Conservation (phyloP, 805 yeast genomes). For the Kregervanrija fluxuum region DNA sequence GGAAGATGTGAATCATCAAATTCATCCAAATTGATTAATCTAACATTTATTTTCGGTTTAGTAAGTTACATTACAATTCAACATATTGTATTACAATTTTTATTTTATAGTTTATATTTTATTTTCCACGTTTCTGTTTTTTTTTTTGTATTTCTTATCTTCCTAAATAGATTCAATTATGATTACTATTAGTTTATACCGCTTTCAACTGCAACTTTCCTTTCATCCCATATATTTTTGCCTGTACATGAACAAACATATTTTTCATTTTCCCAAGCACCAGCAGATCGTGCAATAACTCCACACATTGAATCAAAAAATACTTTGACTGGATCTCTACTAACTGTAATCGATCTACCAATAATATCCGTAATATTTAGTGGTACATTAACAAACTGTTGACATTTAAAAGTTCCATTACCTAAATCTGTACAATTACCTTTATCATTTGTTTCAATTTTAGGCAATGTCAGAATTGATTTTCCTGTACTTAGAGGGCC, state of each 20-base stretch:
- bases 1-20: too few species aligned
- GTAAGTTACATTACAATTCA: neutral
- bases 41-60: neutral
- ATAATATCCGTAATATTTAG: conserved; percentile 53
- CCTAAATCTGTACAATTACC: conserved; percentile 22
- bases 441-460: conserved; percentile 26
- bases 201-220: conserved; percentile 61
- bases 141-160: neutral
- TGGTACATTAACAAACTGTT: conserved; percentile 38
- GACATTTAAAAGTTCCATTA: conserved; percentile 31
- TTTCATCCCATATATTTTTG: conserved; percentile 92
- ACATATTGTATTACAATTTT: too few species aligned
- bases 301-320: conserved; percentile 55
- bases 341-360: conserved; percentile 59
- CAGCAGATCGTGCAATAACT: conserved; percentile 93
- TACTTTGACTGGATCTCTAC: conserved; percentile 32
- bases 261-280: conserved; percentile 94
- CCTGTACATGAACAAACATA: conserved; percentile 93
- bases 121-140: neutral
- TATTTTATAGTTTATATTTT: neutral
- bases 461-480: conserved; percentile 36
- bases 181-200: conserved; percentile 34
- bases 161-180: neutral
- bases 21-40: too few species aligned
- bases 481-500: conserved; percentile 67